Conservation (phyloP, 2,329 filamentous ascomycete genomes). For the Venturia asperata region DNA sequence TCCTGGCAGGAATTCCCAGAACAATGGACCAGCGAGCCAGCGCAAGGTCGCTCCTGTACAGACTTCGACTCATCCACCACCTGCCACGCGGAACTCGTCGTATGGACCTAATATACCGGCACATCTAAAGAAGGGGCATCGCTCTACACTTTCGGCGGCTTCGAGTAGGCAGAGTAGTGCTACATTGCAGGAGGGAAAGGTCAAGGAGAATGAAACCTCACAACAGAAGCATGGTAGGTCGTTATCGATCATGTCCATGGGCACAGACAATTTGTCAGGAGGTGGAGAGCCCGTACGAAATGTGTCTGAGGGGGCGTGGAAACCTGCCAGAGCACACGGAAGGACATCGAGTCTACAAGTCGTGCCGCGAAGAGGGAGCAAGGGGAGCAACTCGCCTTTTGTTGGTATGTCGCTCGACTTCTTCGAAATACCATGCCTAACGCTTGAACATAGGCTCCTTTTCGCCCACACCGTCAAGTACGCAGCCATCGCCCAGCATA, state of each 20-base stretch:
- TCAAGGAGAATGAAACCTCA: conserved; percentile 14
- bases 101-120: conserved; percentile 17
- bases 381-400: conserved; percentile 18
- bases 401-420: conserved; percentile 27
- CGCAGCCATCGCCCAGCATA: conserved; percentile 4
- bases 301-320: conserved; percentile 4
- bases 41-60: conserved; percentile 9
- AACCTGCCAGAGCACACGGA: conserved; percentile 54
- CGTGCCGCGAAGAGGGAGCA: conserved; percentile 38
- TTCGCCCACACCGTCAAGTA: conserved; percentile 2
- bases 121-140: conserved; percentile 13
- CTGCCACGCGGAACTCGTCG: conserved; percentile 5
- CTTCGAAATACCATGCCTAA: not conserved
- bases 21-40: conserved; percentile 5
- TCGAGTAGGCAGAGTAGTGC: not conserved
- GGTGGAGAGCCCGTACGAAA: conserved; percentile 7
- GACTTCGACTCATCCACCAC: not conserved
- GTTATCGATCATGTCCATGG: conserved; percentile 44
- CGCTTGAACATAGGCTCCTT: not conserved
- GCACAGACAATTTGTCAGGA: conserved; percentile 32
- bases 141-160: not conserved
- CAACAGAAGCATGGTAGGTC: conserved; percentile 37
- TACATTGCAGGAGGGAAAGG: conserved; percentile 21
- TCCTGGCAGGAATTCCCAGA: conserved; percentile 4
- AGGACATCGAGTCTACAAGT: conserved; percentile 80